phyloP scores from a whole-genome alignment of 2,329 filamentous ascomycete genomes.

The Ophiostoma pallidulum region DNA sequence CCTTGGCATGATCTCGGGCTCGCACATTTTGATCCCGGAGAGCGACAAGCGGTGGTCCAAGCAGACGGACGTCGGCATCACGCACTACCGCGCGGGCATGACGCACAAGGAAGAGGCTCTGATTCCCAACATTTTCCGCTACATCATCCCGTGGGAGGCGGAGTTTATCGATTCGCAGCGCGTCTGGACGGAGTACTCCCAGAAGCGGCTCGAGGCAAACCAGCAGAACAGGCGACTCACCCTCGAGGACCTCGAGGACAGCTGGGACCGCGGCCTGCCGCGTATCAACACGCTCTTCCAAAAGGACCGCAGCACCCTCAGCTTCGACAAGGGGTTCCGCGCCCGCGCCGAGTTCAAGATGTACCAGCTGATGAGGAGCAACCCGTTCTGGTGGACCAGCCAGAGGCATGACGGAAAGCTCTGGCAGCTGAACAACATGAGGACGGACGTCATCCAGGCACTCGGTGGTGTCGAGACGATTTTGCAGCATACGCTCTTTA shows the following conservation, averaged over 20 bases:
- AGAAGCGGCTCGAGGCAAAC: constrained; percentile 93
- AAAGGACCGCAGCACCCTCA: constrained; percentile 92
- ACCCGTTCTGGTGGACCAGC: constrained; percentile 99
- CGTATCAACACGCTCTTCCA: constrained; percentile 99
- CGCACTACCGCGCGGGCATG: constrained; percentile 96
- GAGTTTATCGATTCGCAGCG: constrained; percentile 98
- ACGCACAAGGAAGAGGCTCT: constrained; percentile 95
- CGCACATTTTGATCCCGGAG: constrained; percentile 92
- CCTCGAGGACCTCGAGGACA: constrained; percentile 92
- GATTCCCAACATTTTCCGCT: constrained; percentile 98
- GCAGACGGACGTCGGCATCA: constrained; percentile 94
- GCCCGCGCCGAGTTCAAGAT: constrained; percentile 94
- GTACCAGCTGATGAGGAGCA: constrained; percentile 98
- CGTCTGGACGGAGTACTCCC: constrained; percentile 98
- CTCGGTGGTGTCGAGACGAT: constrained; percentile 96
- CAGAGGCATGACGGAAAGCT: constrained; percentile 94
- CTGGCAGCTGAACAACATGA: constrained; percentile 83
- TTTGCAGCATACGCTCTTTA: constrained; percentile 91
- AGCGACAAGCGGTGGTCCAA: constrained; percentile 98
- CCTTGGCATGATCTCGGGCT: constrained; percentile 97
- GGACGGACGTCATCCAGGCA: constrained; percentile 94
- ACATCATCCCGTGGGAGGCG: constrained; percentile 98
- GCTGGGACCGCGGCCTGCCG: constrained; percentile 94
- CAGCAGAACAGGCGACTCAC: constrained; percentile 94
- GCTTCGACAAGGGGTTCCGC: constrained; percentile 97